Conservation (phyloP, 2,329 filamentous ascomycete genomes). For the Fusarium dimerum region DNA sequence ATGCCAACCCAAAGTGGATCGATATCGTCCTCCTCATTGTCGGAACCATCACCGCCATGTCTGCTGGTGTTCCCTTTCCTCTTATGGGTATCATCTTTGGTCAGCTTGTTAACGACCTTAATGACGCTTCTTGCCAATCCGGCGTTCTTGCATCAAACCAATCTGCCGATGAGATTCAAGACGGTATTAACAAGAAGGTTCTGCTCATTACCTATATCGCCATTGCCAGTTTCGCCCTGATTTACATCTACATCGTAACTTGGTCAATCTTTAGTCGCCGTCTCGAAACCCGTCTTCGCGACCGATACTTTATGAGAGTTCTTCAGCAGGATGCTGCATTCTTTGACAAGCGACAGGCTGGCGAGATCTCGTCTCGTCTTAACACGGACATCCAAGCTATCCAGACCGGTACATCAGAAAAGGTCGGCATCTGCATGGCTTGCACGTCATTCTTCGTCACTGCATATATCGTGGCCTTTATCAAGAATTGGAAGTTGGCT, state of each 20-base stretch:
- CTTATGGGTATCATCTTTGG: slow-evolving; percentile 66
- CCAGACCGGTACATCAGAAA: slow-evolving; percentile 69
- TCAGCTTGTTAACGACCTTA: slow-evolving; percentile 62
- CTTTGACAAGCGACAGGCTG: slow-evolving; percentile 63
- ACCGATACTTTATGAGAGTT: slow-evolving; percentile 59
- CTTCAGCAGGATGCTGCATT: slow-evolving; percentile 63
- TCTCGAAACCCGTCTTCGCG: slow-evolving; percentile 62
- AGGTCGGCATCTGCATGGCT: slow-evolving; percentile 65
- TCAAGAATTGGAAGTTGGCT: slow-evolving; percentile 62
- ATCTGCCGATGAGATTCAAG: slow-evolving; percentile 36
- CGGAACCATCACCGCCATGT: slow-evolving; percentile 49
- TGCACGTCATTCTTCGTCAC: slow-evolving; percentile 67
- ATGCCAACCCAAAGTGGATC: slow-evolving; percentile 45
- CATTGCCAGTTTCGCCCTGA: slow-evolving; percentile 61
- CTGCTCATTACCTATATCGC: slow-evolving; percentile 64
- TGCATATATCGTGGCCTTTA: slow-evolving; percentile 67
- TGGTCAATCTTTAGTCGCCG: slow-evolving; percentile 67
- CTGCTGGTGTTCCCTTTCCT: slow-evolving; percentile 63
- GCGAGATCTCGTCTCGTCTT: slow-evolving; percentile 64
- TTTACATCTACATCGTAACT: slow-evolving; percentile 64
- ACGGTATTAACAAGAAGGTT: slow-evolving; percentile 57
- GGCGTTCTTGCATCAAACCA: slow-evolving; percentile 24
- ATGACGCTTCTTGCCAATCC: slow-evolving; percentile 53
- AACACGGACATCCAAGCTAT: slow-evolving; percentile 67
- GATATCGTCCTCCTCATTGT: slow-evolving; percentile 44